Evolutionary conservation across 768 basidiomycete species (phyloP), one percentile per base, ranked within the genome.

Genomic region (Pisolithus albus): DNA sequence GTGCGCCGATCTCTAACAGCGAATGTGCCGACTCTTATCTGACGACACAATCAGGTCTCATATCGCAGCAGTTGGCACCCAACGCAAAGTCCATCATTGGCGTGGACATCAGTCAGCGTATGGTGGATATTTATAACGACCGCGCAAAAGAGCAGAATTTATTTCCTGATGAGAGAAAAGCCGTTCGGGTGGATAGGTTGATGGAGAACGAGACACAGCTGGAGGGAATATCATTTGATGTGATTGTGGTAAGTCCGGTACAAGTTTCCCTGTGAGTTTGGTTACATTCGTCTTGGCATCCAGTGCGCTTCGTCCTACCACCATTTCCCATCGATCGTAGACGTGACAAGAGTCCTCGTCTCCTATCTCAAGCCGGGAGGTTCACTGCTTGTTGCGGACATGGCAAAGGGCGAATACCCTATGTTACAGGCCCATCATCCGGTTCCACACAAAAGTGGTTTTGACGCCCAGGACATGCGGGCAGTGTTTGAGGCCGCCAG

Each of bases 21-120:
- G 19, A 32, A 5, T 21, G n/a, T 7, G 9, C 8, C n/a, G 13
- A 3, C 28, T n/a, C 18, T n/a, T 16, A 18, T 28, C n/a, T 52
- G 5, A 38, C 19, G 18, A 28, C 34, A 7, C 6, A 15, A 21
- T 1, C 46, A 86, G 85, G 85, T 8, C 59, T 79, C n/a, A 64
- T 85, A 7, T 80, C 84, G 0, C 72, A 77, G 53, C 73, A 78
- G 45, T 71, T 86, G 10, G 77, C 76, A 0, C 72, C 80, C 2
- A 66, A 82, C 56, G 75, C 75, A 41, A 81, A 79, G 60, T 71
- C 72, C 13, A 75, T 87, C 49, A 66, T 86, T 6, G 86, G 84
- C 9, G 79, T 85, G 11, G 86, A 88, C 61, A 82, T 86, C 58
- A 84, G 80, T 65, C 78, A 80, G 55, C 75, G 66, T 1, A 75